Base-by-base conservation (phyloP, 1,284 basidiomycete species). In the Puccinia horiana region DNA sequence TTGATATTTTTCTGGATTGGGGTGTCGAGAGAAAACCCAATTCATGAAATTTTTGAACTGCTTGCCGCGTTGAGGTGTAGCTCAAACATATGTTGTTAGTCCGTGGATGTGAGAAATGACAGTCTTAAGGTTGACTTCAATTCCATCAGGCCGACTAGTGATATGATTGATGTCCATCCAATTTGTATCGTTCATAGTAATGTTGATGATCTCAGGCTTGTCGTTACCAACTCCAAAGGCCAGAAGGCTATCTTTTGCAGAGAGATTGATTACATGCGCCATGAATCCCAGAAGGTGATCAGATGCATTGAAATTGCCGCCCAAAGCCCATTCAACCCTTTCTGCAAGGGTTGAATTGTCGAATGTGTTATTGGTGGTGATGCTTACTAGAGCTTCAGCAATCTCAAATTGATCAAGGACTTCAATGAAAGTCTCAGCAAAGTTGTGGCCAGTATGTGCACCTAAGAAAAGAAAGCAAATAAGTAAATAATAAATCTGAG, bases 231-330 rank as follows among this genome's bases (percentile, higher is more conserved):
- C 12, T n/a, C 67, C 67, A 44, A 70, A 49, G 37, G 40, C 40
- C 23, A 32, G 26, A 11, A 70, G 67, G 32, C 67, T 40, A 12
- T 70, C 67, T 70, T 47, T 44, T 70, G 67, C 67, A 23, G 67
- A 40, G 11, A 70, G 44, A 35, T 70, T 70, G 20, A 70, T 70
- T 4, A 70, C 67, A 70, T 70, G 67, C 0, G 40, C 67, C 67
- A 70, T 70, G 40, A 40, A 70, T n/a, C 67, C 67, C 26, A 70
- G 18, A 11, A 70, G 29, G 26, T 44, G 2, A 8, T 54, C 8
- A 8, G 12, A 23, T 20, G 26, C 40, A 26, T 40, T 14, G n/a
- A 70, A 70, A 14, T 47, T 40, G 42, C 20, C 40, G 11, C 20
- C 32, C 2, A 44, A 44, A 0, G 11, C 16, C 11, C 26, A 20